Percentiles rank a stretch among this genome's conserved stretches.
phyloP scores from a whole-genome alignment of 768 basidiomycete genomes.

The Postia placenta region DNA sequence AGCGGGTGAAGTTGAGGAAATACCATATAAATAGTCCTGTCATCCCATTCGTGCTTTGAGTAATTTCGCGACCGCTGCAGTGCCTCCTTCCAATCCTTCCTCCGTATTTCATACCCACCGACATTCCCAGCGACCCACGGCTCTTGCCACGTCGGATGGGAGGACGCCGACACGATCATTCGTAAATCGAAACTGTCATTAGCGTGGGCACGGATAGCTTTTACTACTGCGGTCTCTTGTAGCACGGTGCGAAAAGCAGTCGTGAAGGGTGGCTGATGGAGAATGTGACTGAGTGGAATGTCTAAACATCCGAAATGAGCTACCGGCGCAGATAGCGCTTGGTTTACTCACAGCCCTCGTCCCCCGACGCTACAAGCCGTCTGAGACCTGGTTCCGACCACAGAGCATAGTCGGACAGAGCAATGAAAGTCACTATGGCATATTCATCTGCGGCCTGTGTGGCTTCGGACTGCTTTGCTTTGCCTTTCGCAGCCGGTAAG shows the following conservation, averaged over 20 bases:
- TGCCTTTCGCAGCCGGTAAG: constrained; percentile 21
- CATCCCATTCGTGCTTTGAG: constrained; percentile 51
- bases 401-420: constrained; percentile 65
- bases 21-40: constrained; percentile 64
- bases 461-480: constrained; percentile 20
- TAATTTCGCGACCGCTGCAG: constrained; percentile 20
- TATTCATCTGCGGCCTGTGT: constrained; percentile 36
- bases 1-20: constrained; percentile 9
- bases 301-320: constrained; percentile 30
- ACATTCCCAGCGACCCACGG: constrained; percentile 22
- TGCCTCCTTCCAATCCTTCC: constrained; percentile 37
- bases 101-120: constrained; percentile 63
- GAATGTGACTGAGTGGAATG: constrained; percentile 52
- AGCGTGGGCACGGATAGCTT: constrained; percentile 49
- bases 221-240: constrained; percentile 46
- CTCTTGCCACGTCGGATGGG: constrained; percentile 33
- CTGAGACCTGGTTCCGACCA: constrained; percentile 54
- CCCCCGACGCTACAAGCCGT: constrained; percentile 37
- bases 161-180: constrained; percentile 45
- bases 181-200: constrained; percentile 49
- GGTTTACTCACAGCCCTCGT: constrained; percentile 44
- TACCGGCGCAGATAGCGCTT: neutral
- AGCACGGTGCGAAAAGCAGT: constrained; percentile 18
- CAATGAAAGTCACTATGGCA: constrained; percentile 44
- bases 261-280: constrained; percentile 32